Conservation (phyloP, 768 basidiomycete genomes). For the Podaxis rugospora region DNA sequence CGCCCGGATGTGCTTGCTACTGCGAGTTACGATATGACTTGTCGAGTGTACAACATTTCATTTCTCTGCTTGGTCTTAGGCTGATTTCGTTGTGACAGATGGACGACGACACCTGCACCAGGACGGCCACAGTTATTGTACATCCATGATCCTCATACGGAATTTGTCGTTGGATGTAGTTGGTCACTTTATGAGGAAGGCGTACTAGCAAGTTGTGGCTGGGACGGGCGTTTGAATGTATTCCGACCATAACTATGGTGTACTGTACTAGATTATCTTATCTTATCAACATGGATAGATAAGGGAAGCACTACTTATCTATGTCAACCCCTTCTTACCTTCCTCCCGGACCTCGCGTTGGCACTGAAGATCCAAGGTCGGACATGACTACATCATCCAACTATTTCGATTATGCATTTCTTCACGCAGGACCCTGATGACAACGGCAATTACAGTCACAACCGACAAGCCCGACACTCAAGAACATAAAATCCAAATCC, state of each 20-base stretch:
- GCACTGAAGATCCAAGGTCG: neutral
- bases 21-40: conserved; percentile 93
- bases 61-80: conserved; percentile 3
- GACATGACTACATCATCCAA: neutral
- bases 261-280: neutral
- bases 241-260: conserved; percentile 46
- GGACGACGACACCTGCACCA: conserved; percentile 60
- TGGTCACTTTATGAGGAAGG: conserved; percentile 95
- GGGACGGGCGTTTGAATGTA: conserved; percentile 84
- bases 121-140: conserved; percentile 51
- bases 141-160: conserved; percentile 86
- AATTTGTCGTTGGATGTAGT: conserved; percentile 88
- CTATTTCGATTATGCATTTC: neutral
- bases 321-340: no score
- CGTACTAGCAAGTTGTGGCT: conserved; percentile 82
- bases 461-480: neutral
- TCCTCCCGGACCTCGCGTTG: neutral
- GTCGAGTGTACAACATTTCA: conserved; percentile 64
- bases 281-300: neutral
- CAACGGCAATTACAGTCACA: neutral
- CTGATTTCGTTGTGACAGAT: conserved; percentile 37
- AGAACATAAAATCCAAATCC: neutral
- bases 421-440: neutral
- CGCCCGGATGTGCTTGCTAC: conserved; percentile 61
- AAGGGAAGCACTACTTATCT: no score